phyloP scores from a whole-genome alignment of 2,329 filamentous ascomycete genomes.

The Alternaria burnsii region DNA sequence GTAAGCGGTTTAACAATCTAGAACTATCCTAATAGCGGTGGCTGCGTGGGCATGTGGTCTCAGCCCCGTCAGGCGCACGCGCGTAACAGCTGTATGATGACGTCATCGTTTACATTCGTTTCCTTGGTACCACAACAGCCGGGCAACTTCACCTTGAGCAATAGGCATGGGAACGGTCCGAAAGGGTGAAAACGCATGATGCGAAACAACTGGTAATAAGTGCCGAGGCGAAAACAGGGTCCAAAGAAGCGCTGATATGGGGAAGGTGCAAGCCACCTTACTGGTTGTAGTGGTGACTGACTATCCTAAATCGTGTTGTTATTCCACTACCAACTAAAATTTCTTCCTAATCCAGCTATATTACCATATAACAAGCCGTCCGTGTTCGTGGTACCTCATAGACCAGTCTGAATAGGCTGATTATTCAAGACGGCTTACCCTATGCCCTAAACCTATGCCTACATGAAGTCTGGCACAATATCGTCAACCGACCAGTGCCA shows the following conservation, averaged over 20 bases:
- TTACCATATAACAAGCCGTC: neutral
- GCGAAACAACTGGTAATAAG: neutral
- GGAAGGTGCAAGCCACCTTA: conserved; percentile 5
- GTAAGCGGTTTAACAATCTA: neutral
- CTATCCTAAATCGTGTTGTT: neutral
- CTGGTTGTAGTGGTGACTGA: neutral
- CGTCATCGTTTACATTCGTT: conserved; percentile 18
- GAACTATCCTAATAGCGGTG: neutral
- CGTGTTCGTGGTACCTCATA: conserved; percentile 6
- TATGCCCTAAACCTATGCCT: neutral
- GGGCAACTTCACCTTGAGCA: conserved; percentile 8
- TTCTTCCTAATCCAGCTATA: neutral
- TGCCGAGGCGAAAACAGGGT: conserved; percentile 9
- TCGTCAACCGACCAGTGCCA: neutral
- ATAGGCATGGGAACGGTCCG: conserved; percentile 18
- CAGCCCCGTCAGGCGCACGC: conserved; percentile 15
- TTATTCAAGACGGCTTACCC: neutral
- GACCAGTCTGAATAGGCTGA: neutral
- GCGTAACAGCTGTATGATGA: conserved; percentile 19
- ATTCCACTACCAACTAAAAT: neutral
- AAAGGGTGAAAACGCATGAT: neutral
- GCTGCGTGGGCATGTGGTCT: conserved; percentile 12
- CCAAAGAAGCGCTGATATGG: neutral
- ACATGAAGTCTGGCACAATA: neutral
- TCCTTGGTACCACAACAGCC: neutral